Evolutionary conservation across 371 early-diverging fungal species (phyloP), one percentile per base, ranked within the genome.

Genomic region (Mortierella sp.): DNA sequence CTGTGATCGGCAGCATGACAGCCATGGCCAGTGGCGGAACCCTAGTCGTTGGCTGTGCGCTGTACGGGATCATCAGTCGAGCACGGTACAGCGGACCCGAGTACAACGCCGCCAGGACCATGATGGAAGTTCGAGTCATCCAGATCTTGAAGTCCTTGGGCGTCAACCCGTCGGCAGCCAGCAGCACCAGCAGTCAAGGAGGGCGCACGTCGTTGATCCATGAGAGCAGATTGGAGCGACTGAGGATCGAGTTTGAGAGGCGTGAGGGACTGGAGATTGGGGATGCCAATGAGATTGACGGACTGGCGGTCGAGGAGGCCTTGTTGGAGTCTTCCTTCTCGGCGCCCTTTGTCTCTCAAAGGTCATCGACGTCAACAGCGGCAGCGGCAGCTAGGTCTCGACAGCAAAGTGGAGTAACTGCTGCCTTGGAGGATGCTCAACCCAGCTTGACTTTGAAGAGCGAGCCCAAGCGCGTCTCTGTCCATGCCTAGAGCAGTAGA

Each of bases 1-100:
- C 87, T 34, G 88, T 85, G 1, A 5, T 86, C 10, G 90, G 90
- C 4, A 90, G 90, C 64, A 79, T 78, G 76, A 80, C 78, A 2
- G 85, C 81, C 10, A 75, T 85, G 72, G 74, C 80, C 10, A 73
- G 80, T 37, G 81, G 85, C 7, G 85, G 85, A 14, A 79, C 81
- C 1, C 47, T 81, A 10, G 76, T 81, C 19, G 53, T 85, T 2
- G 85, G 85, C 41, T 80, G 85, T 58, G 79, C 81, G n/a, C 73
- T 85, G 31, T 85, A 76, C 37, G 85, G 85, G 4, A 76, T 85
- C 48, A 64, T 85, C 31, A 40, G 53, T 19, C 73, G 85, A 31
- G 79, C 78, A 2, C 71, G 76, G 37, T 85, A 73, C 61, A 85
- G 74, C 44, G 85, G 81, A 65, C 79, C 79, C 19, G 80, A 80